Conservation (phyloP, 176 grass and related monocot genomes). For the Poa annua region DNA sequence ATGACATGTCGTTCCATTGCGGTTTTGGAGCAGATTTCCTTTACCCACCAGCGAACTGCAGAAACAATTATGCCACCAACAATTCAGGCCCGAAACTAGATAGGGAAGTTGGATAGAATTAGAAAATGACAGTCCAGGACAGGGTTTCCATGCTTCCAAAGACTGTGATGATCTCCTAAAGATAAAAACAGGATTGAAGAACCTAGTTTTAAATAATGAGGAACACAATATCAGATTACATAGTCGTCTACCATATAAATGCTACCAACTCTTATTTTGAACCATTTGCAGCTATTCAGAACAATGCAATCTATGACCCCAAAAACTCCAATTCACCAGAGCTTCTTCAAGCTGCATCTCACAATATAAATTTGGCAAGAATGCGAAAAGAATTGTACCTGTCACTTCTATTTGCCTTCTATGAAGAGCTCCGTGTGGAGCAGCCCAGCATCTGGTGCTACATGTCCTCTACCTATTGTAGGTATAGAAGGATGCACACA, state of each 20-base stretch:
- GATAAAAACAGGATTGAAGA: not conserved
- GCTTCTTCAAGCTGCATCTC: not conserved
- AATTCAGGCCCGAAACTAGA: not conserved
- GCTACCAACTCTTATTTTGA: not conserved
- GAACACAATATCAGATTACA: not conserved
- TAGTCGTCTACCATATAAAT: not conserved
- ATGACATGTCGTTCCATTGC: not conserved
- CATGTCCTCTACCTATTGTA: conserved; percentile 10
- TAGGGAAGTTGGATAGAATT: not conserved
- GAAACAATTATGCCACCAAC: not conserved
- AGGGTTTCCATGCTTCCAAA: not conserved
- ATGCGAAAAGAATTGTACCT: not conserved
- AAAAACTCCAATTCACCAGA: not conserved
- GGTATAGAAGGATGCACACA: conserved; percentile 14
- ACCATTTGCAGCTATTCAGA: not conserved
- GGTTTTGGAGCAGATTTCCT: not conserved
- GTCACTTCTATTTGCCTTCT: not conserved
- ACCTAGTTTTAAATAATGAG: not conserved
- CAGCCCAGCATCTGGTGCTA: not conserved
- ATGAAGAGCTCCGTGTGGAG: conserved; percentile 22
- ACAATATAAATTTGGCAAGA: not conserved
- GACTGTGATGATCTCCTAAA: not conserved
- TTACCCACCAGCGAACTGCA: not conserved
- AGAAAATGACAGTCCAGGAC: not conserved
- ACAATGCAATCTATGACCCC: not conserved